A percentile compares a stretch with the other conserved stretches of the same genome.
These are phyloP conservation scores for Tricholoma sp. DNA, from an alignment of 768 basidiomycete genomes.

Conservation along the genomic window DNA sequence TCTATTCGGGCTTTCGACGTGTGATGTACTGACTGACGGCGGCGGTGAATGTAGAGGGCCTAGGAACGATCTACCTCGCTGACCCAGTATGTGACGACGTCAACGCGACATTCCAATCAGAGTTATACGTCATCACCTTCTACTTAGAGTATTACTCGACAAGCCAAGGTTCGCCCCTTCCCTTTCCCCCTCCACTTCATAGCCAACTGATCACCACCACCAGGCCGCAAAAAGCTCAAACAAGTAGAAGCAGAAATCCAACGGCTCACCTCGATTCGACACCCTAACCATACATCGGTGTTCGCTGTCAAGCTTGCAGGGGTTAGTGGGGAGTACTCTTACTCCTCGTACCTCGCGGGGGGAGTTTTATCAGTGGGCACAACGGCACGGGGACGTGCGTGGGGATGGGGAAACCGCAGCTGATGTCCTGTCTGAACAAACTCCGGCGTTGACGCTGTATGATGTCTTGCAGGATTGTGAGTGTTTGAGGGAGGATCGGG, in stretches of 20 bases:
- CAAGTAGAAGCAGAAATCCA: conserved; percentile 64
- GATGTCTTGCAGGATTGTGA: too few relatives aligned
- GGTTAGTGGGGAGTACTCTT: conserved; percentile 29
- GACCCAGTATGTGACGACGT: conserved; percentile 71
- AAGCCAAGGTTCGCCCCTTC: conserved; percentile 48
- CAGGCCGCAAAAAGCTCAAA: conserved; percentile 65
- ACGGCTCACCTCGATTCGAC: conserved; percentile 52
- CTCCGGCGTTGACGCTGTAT: conserved; percentile 57
- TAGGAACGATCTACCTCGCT: conserved; percentile 66
- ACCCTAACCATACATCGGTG: conserved; percentile 61
- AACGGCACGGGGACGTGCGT: too few relatives aligned
- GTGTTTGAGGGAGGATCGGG: too few relatives aligned
- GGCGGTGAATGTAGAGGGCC: conserved; percentile 50
- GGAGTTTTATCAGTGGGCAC: too few relatives aligned
- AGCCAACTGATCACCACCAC: too few relatives aligned
- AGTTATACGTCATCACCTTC: conserved; percentile 64
- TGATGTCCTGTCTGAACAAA: conserved; percentile 72
- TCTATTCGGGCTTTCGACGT: too few relatives aligned
- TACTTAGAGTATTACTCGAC: conserved; percentile 63
- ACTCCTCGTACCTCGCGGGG: too few relatives aligned
- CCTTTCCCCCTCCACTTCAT: conserved; percentile 1
- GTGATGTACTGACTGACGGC: too few relatives aligned
- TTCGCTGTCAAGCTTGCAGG: conserved; percentile 59
- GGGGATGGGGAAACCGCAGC: conserved; percentile 28
- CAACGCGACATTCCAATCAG: conserved; percentile 51